Evolutionary conservation across 768 basidiomycete species (phyloP).

Genomic region (Boletus barrowsii): DNA sequence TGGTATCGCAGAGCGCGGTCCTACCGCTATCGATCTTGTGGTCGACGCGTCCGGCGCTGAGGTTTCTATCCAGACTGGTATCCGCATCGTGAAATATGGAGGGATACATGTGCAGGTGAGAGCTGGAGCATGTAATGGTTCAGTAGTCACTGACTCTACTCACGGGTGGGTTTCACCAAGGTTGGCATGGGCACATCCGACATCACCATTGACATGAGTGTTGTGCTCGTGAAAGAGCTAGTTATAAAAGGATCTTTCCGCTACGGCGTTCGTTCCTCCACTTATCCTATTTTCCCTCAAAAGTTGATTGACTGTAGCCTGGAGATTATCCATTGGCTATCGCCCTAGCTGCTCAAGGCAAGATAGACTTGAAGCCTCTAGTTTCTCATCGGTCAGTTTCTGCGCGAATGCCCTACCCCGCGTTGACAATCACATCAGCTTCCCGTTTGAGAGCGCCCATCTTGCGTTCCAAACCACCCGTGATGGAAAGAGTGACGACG

Average conservation of each 20-base stretch:
- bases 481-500: conserved; percentile 78
- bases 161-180: conserved; percentile 32
- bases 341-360: conserved; percentile 75
- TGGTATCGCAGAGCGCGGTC: conserved; percentile 68
- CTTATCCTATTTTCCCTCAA: background rate
- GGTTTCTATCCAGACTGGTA: conserved; percentile 83
- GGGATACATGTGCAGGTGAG: conserved; percentile 69
- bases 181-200: conserved; percentile 87
- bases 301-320: conserved; percentile 42
- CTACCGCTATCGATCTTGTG: conserved; percentile 74
- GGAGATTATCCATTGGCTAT: conserved; percentile 87
- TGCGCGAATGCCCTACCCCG: background rate
- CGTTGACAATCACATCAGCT: conserved; percentile 38
- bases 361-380: conserved; percentile 82
- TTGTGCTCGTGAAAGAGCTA: conserved; percentile 74
- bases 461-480: conserved; percentile 81
- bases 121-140: conserved; percentile 4
- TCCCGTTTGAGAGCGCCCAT: conserved; percentile 71
- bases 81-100: conserved; percentile 71
- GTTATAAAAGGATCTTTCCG: conserved; percentile 90
- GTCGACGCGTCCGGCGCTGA: conserved; percentile 93
- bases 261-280: conserved; percentile 56
- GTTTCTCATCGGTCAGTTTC: conserved; percentile 75
- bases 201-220: conserved; percentile 67
- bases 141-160: background rate